Evolutionary conservation across 768 basidiomycete species (phyloP).

Genomic region (Rhizopogon vesiculosus): DNA sequence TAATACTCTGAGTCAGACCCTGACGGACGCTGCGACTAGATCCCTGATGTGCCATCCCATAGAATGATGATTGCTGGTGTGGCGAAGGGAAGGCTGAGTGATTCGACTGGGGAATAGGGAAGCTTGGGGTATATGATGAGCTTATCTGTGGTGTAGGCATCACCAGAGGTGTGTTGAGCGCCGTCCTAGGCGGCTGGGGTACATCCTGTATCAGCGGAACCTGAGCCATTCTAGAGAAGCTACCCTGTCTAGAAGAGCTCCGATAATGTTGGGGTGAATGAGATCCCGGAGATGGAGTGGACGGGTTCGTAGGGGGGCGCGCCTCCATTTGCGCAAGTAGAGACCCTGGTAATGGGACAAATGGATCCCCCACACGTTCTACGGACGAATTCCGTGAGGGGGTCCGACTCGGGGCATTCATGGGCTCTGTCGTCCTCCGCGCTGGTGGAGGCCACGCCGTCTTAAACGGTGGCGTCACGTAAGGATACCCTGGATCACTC

Average conservation of each 20-base stretch:
- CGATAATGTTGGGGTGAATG: slow-evolving; percentile 12
- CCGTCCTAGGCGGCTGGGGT: slow-evolving; percentile 16
- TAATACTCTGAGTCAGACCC: slow-evolving; percentile 10
- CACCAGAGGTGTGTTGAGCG: slow-evolving; percentile 7
- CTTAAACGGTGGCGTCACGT: slow-evolving; percentile 18
- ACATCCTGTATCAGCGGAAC: slow-evolving; percentile 11
- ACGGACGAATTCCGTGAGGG: slow-evolving; percentile 18
- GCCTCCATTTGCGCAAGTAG: slow-evolving; percentile 6
- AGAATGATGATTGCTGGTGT: neutral
- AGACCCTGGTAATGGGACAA: slow-evolving; percentile 6
- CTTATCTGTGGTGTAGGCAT: slow-evolving; percentile 10
- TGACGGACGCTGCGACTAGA: slow-evolving; percentile 12
- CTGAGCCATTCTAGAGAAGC: slow-evolving; percentile 11
- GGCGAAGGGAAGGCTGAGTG: neutral
- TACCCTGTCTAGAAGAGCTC: slow-evolving; percentile 16
- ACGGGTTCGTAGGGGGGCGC: slow-evolving; percentile 6
- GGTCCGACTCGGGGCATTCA: slow-evolving; percentile 4
- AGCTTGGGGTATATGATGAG: neutral
- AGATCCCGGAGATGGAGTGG: slow-evolving; percentile 14
- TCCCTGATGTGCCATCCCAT: slow-evolving; percentile 16
- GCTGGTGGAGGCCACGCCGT: slow-evolving; percentile 20
- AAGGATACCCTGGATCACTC: slow-evolving; percentile 20
- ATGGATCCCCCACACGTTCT: slow-evolving; percentile 13
- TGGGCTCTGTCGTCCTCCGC: slow-evolving; percentile 17
- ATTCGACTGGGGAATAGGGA: slow-evolving; percentile 1